Base-by-base conservation (phyloP, 2,329 filamentous ascomycete genomes). In the Phaeophleospora eucalypticola region DNA sequence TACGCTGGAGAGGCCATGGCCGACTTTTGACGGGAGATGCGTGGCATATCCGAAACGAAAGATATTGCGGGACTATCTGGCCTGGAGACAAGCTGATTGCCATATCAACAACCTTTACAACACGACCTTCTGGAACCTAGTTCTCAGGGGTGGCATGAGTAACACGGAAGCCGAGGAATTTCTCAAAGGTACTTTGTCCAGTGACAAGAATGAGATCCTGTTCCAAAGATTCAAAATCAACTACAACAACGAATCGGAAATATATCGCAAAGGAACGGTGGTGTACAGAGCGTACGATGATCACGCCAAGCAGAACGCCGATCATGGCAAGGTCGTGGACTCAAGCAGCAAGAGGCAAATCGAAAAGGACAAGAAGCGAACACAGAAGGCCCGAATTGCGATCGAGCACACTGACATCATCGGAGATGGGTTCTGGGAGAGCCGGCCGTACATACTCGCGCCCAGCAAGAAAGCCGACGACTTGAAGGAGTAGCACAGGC, bases 71-170 rank as follows among this genome's bases (percentile, higher is more conserved):
- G 93, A 98, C 71, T 98, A 98, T 67, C 82, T 98, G 77, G 90
- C 87, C 65, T 98, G 93, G 93, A 80, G 93, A 58, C 93, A 98
- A 68, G 93, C 87, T 36, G 93, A 98, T 67, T 97, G 93, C 56
- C 93, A 98, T 65, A 95, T 98, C 60, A 98, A 98, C 68, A 98
- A 98, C 62, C 79, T 98, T 3, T 98, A 96, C 69, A 98, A 98
- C 66, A 98, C 93, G 0, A 88, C 89, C 0, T 97, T 97, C 67
- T 98, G 93, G 93, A 76, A 84, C 1, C 74, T 98, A 60, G 85
- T 97, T 17, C 81, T 88, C 54, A 73, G 81, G 39, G 90, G 49
- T 87, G 2, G 84, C 0, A 78, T 93, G 72, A 83, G 80, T 43
- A 79, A 82, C 21, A 84, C 83, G 41, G 85, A 88, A 48, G 93